A percentile compares a stretch with the other conserved stretches of the same genome.
These are phyloP conservation scores for Aspergillaceae sp. DNA, from an alignment of 2,329 filamentous ascomycete genomes.

Conservation along the genomic window DNA sequence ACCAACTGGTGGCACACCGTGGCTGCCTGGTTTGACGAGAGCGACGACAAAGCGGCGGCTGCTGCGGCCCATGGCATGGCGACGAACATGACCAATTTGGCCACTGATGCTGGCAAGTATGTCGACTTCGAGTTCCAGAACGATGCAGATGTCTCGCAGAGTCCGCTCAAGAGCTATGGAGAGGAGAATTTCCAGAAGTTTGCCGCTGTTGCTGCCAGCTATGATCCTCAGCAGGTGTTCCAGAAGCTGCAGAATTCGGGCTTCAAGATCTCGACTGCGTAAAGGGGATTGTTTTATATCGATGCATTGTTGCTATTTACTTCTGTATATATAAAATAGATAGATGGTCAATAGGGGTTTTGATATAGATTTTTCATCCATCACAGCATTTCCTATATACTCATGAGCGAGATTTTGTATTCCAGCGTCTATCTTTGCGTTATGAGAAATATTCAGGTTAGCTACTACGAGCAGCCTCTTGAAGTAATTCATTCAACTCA, in stretches of 20 bases:
- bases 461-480: background rate
- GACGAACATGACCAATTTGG: background rate
- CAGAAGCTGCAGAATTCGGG: constrained; percentile 1
- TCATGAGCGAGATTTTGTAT: background rate
- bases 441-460: background rate
- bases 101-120: background rate
- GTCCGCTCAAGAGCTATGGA: constrained; percentile 1
- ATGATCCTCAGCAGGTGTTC: constrained; percentile 1
- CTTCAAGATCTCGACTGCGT: background rate
- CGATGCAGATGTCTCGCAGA: background rate
- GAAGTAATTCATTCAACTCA: too few species aligned
- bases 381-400: background rate
- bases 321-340: background rate
- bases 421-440: background rate
- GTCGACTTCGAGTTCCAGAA: background rate
- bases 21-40: background rate
- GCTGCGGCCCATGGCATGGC: background rate
- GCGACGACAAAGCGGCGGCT: background rate
- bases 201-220: background rate
- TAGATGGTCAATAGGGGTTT: background rate
- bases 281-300: background rate
- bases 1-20: background rate
- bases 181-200: constrained; percentile 1
- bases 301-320: background rate
- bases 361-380: too few species aligned